Evolutionary conservation across 2,329 filamentous ascomycete species (phyloP), one percentile per base, ranked within the genome.

Genomic region (Colletotrichum sp.): DNA sequence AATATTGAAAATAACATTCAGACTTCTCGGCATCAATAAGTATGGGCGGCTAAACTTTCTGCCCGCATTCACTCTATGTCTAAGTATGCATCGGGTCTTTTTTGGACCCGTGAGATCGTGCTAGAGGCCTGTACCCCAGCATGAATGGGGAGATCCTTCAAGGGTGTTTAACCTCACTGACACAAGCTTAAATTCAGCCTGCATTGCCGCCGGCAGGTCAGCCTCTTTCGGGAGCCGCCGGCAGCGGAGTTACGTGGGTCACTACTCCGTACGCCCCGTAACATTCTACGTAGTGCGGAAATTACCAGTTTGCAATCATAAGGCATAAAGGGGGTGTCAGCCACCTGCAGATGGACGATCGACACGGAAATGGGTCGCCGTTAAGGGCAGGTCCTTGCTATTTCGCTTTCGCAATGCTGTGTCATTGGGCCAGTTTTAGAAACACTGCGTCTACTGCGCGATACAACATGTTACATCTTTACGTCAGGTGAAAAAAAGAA

Each of bases 31-130:
- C 43, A 5, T 21, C 6, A 52, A 21, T 0, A 13, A 21, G 43
- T 52, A 13, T 13, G 6, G 43, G 43, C n/a, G 43, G 43, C 43
- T 52, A 24, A 52, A 52, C n/a, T 13, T 21, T 52, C n/a, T 52
- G 43, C n/a, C n/a, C 43, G 1, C 43, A 0, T 1, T 21, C n/a
- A 7, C n/a, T 24, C 6, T 52, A 1, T 4, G 43, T 52, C 10
- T 13, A 21, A 52, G 12, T 2, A 36, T 12, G 10, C 43, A 52
- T 52, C 43, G 43, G 43, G 43, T 21, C n/a, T 24, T 52, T 48
- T 52, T 24, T 52, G 1, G 43, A 52, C 43, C 43, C n/a, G 43
- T 52, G n/a, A 52, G 43, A 21, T 52, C 43, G 43, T 24, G n/a
- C 43, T 48, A 12, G 39, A 48, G 39, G 39, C 18, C 5, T 12